A percentile compares a stretch with the other conserved stretches of the same genome.
These are phyloP conservation scores for Fusarium graminum DNA, from an alignment of 2,329 filamentous ascomycete species.

Conservation along the genomic window DNA sequence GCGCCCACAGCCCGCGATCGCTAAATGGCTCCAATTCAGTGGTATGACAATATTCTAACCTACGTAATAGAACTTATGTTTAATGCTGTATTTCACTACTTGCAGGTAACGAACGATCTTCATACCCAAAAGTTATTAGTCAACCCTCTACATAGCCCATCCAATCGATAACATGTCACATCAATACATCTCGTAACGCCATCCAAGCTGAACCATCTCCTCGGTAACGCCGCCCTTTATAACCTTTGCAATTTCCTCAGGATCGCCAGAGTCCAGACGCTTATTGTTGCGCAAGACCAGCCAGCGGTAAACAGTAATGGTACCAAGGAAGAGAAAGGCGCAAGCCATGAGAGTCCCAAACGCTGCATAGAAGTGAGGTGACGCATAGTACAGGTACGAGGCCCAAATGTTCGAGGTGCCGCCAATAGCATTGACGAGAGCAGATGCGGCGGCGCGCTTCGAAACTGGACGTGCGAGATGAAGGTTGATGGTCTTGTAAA, in stretches of 20 bases:
- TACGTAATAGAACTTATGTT: too few species aligned
- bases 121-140: too few species aligned
- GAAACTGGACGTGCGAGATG: constrained; percentile 57
- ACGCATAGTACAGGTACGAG: constrained; percentile 54
- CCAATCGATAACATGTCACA: too few species aligned
- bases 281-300: constrained; percentile 56
- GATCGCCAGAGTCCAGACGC: constrained; percentile 55
- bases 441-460: constrained; percentile 58
- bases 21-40: too few species aligned
- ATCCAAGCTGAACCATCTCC: constrained; percentile 58
- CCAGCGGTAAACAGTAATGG: constrained; percentile 56
- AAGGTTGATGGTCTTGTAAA: constrained; percentile 59
- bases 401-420: constrained; percentile 54
- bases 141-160: too few species aligned
- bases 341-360: constrained; percentile 56
- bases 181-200: constrained; percentile 61
- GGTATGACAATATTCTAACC: too few species aligned
- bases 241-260: constrained; percentile 54
- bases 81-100: too few species aligned
- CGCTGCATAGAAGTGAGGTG: constrained; percentile 57
- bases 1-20: too few species aligned
- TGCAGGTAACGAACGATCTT: too few species aligned
- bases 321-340: constrained; percentile 51
- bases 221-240: constrained; percentile 58
- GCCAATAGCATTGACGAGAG: constrained; percentile 57